Percentiles rank a stretch among this genome's conserved stretches.
These are phyloP conservation scores for Pythium apleroticum DNA, from an alignment of 352 stramenopile species.

Conservation along the genomic window DNA sequence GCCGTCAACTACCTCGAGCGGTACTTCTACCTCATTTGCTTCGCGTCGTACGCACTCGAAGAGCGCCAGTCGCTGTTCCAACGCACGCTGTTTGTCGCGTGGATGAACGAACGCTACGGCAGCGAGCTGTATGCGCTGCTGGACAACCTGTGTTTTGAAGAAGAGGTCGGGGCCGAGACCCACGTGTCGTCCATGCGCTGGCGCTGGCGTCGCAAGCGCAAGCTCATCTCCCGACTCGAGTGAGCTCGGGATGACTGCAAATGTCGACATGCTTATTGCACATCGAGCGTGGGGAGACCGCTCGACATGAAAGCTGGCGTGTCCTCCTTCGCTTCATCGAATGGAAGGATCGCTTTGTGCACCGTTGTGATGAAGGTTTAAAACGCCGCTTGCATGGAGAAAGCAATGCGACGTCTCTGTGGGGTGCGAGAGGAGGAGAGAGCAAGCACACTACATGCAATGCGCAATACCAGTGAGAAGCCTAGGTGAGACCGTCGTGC, in stretches of 20 bases:
- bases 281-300: not conserved
- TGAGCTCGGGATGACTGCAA: not conserved
- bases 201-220: slow-evolving; percentile 86
- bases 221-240: slow-evolving; percentile 80
- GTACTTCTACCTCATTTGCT: slow-evolving; percentile 91
- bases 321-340: not conserved
- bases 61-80: slow-evolving; percentile 56
- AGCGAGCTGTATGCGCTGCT: slow-evolving; percentile 83
- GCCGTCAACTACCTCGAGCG: slow-evolving; percentile 88
- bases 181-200: slow-evolving; percentile 85
- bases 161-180: slow-evolving; percentile 75
- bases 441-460: no score
- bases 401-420: not conserved
- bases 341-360: not conserved
- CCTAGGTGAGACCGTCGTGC: no score
- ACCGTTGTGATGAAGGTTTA: not conserved
- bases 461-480: no score
- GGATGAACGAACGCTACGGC: slow-evolving; percentile 84
- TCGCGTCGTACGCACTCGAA: slow-evolving; percentile 84
- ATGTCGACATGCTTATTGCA: not conserved
- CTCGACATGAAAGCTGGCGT: not conserved
- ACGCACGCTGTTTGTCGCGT: slow-evolving; percentile 65
- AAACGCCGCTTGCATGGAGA: not conserved
- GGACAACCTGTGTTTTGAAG: slow-evolving; percentile 86
- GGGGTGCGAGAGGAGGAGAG: no score